Percentiles rank a stretch among this genome's conserved stretches.
phyloP scores from a whole-genome alignment of 23 red algal species.

The Agarophyton chilense region DNA sequence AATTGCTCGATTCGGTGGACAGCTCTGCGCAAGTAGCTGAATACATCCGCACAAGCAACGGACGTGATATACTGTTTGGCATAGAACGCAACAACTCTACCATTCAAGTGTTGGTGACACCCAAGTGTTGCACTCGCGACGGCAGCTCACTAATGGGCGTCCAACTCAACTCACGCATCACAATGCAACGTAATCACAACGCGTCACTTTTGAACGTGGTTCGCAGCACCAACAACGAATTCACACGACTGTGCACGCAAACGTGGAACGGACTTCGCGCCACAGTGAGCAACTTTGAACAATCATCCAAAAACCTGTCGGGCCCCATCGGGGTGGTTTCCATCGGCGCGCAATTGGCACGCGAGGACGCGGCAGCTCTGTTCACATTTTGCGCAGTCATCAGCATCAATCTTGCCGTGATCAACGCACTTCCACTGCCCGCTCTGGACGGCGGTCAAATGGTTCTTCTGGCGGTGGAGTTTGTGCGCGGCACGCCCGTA shows the following conservation, averaged over 20 bases:
- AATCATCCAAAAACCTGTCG: slow-evolving; percentile 64
- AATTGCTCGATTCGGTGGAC: slow-evolving; percentile 13
- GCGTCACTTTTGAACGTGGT: background rate
- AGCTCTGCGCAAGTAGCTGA: slow-evolving; percentile 64
- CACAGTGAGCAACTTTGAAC: slow-evolving; percentile 64
- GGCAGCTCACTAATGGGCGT: slow-evolving; percentile 80
- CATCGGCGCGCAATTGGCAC: slow-evolving; percentile 92
- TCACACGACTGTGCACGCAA: slow-evolving; percentile 47
- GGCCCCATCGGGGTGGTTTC: slow-evolving; percentile 95
- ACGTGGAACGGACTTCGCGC: slow-evolving; percentile 61
- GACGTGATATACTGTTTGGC: slow-evolving; percentile 32
- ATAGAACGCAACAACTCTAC: slow-evolving; percentile 2
- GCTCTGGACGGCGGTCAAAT: slow-evolving; percentile 98
- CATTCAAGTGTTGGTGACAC: too few species aligned
- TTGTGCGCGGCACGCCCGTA: slow-evolving; percentile 70
- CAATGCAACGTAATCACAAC: slow-evolving; percentile 32
- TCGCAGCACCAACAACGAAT: slow-evolving; percentile 71
- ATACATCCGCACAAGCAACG: slow-evolving; percentile 47
- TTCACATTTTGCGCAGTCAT: slow-evolving; percentile 89
- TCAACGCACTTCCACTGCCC: slow-evolving; percentile 94
- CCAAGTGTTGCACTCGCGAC: slow-evolving; percentile 81
- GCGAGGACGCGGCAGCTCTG: slow-evolving; percentile 80
- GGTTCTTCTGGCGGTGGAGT: slow-evolving; percentile 85
- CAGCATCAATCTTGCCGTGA: slow-evolving; percentile 91
- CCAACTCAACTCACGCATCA: slow-evolving; percentile 74